Evolutionary conservation across 768 basidiomycete genomes (phyloP), one percentile per base, ranked within the genome.

Genomic region (Leccinum pellstonianum): DNA sequence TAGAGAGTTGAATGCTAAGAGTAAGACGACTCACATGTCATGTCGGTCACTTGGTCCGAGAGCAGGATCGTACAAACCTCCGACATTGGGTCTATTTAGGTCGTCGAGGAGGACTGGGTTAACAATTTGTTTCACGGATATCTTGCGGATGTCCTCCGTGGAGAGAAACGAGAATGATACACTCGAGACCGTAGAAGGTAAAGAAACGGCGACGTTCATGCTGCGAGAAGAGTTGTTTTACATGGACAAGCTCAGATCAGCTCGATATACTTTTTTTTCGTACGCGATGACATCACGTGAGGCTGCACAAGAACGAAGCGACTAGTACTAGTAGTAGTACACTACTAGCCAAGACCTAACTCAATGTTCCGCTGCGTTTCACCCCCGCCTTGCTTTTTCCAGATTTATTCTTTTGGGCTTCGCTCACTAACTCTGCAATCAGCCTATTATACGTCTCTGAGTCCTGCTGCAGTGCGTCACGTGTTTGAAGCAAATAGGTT

Each of bases 51-150:
- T 88, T 46, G 97, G 97, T 2, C 97, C 97, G 43, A 98, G 85
- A 25, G 93, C 89, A 46, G 95, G 91, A 76, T 99, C 97, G 68
- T 99, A 99, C 49, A 99, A 80, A 58, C 95, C 96, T 25, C 93
- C 94, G 57, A 83, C 79, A 67, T 92, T 98, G 3, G 97, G 97
- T 65, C 91, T 79, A 73, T 95, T 95, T 38, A 98, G 78, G 73
- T 96, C 93, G 77, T 99, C 95, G 64, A 98, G 83, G 46, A 99
- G 84, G 60, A 90, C 81, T 3, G 95, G 91, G 73, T 98, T 98
- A 55, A 93, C 83, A 63, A 98, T 90, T 78, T 97, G 93, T 77
- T 97, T 95, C 70, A 98, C 96, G n/a, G 94, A 96, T 70, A 98
- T 93, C 59, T 90, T 85, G 49, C 90, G 86, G 69, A 98, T 82